phyloP scores from a whole-genome alignment of 176 grass and related monocot genomes.

The Ensete glaucum region DNA sequence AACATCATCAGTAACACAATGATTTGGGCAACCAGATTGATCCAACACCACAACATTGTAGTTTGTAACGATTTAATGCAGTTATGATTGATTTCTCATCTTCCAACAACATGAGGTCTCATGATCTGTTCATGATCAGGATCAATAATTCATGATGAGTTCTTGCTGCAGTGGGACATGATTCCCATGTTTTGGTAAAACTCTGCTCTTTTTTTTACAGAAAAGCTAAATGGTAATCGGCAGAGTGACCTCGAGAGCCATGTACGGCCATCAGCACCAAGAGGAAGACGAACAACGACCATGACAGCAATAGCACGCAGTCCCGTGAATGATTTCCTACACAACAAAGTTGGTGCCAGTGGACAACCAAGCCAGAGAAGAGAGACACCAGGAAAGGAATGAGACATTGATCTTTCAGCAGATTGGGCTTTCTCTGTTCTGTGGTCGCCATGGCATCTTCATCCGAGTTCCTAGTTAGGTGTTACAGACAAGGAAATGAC shows the following conservation, averaged over 20 bases:
- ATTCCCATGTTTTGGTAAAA: no score
- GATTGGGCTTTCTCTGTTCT: no score
- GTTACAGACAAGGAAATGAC: neutral
- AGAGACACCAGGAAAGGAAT: no score
- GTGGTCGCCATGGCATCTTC: neutral
- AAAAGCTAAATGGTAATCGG: neutral
- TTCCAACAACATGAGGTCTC: no score
- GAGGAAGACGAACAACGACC: neutral
- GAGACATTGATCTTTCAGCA: no score
- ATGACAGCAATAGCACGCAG: neutral
- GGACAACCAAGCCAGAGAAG: neutral
- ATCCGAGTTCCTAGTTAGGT: neutral
- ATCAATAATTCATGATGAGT: neutral
- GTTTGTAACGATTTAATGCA: no score
- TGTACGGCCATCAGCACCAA: neutral
- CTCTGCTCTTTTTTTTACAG: no score
- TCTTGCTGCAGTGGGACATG: neutral
- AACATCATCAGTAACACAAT: no score
- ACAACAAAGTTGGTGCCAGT: neutral
- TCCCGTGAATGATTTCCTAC: neutral
- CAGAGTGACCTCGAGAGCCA: neutral
- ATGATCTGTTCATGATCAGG: no score
- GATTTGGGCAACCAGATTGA: no score
- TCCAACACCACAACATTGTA: no score
- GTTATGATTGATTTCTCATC: no score